Conservation (phyloP, 2,329 filamentous ascomycete genomes). For the Davidsoniella neocaledoniae region DNA sequence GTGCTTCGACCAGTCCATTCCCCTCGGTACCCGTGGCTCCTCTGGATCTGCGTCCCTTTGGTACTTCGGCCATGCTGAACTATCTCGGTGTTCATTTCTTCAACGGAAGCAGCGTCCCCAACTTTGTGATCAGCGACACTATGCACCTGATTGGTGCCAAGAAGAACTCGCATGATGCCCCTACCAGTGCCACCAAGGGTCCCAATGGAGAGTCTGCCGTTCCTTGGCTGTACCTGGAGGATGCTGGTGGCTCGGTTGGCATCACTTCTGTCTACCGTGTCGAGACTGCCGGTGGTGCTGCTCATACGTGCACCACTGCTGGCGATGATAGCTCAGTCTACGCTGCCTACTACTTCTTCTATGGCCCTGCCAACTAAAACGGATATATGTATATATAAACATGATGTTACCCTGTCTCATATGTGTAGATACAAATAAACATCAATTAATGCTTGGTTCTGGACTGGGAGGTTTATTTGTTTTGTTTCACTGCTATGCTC, state of each 20-base stretch:
- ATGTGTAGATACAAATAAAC: neutral
- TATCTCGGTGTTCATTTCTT: conserved; percentile 54
- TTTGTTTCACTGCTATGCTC: neutral
- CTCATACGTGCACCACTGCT: conserved; percentile 16
- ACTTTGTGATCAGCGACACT: conserved; percentile 36
- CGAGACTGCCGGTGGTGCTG: conserved; percentile 11
- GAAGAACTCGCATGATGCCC: conserved; percentile 22
- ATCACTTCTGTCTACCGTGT: conserved; percentile 9
- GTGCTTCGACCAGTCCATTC: conserved; percentile 28
- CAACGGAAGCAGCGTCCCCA: conserved; percentile 33
- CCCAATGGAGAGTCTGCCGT: conserved; percentile 7
- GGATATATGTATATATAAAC: neutral
- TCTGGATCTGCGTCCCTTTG: conserved; percentile 23
- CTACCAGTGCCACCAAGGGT: neutral
- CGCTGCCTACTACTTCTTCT: conserved; percentile 43
- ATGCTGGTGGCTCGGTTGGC: conserved; percentile 7
- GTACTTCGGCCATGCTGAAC: conserved; percentile 19
- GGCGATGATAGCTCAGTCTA: conserved; percentile 32
- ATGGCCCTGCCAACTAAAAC: conserved; percentile 18
- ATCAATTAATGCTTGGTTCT: neutral
- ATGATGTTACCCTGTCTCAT: neutral
- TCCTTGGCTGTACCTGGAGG: conserved; percentile 7
- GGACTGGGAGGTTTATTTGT: neutral
- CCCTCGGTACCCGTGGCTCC: conserved; percentile 25
- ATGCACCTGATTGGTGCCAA: conserved; percentile 31